Percentiles rank a stretch among this genome's conserved stretches.
Evolutionary conservation across 345 rosid genomes (phyloP).

Genomic region (Iberis pinnata): DNA sequence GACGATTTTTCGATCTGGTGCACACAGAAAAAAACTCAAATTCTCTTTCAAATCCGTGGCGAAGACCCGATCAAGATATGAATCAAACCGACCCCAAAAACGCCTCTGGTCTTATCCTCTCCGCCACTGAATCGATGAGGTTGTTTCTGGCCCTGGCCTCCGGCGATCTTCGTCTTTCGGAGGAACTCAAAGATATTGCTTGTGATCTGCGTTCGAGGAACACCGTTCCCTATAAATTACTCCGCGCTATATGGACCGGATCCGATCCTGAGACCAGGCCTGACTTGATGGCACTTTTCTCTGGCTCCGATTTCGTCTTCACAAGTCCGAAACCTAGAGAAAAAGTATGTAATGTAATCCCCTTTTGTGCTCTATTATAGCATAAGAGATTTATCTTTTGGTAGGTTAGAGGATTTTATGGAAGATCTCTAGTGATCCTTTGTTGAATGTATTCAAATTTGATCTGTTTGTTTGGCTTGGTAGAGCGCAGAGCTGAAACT

Average conservation of each 20-base stretch:
- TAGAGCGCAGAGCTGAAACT: conserved; percentile 73
- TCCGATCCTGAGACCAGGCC: conserved; percentile 47
- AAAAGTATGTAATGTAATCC: too few relatives aligned
- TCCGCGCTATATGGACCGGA: conserved; percentile 55
- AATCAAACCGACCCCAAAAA: conserved; percentile 26
- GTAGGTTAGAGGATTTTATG: neutral
- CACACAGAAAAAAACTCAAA: too few relatives aligned
- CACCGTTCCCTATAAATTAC: conserved; percentile 44
- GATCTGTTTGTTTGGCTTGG: neutral
- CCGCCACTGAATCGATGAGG: conserved; percentile 22
- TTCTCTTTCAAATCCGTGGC: too few relatives aligned
- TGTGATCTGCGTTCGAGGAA: conserved; percentile 38
- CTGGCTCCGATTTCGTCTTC: conserved; percentile 52
- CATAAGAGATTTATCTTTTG: neutral
- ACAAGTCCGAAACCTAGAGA: conserved; percentile 65
- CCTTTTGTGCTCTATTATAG: too few relatives aligned
- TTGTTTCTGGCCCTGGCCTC: conserved; percentile 27
- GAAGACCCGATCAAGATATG: conserved; percentile 17
- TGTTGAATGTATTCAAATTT: neutral
- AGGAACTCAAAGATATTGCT: conserved; percentile 47
- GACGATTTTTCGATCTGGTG: too few relatives aligned
- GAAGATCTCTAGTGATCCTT: neutral
- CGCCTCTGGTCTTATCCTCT: conserved; percentile 20
- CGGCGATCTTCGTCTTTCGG: conserved; percentile 43
- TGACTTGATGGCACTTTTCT: conserved; percentile 39